Evolutionary conservation across 2,329 filamentous ascomycete species (phyloP).

Genomic region (Colletotrichum paranaense): DNA sequence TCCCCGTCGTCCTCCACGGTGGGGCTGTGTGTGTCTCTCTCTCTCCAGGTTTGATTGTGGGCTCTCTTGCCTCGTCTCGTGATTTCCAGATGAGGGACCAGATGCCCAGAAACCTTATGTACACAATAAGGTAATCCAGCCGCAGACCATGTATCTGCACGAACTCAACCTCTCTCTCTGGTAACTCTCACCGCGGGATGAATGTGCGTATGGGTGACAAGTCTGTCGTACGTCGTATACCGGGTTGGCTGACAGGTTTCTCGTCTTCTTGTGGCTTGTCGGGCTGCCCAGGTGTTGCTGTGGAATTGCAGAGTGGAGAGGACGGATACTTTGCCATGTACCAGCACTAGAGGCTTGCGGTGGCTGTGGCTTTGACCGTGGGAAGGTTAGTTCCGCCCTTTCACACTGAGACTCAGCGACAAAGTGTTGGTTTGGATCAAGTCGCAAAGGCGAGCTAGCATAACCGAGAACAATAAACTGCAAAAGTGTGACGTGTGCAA

Average conservation of each 20-base stretch:
- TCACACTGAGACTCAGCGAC: conserved; percentile 4
- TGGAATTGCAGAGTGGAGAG: neutral
- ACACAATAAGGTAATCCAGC: neutral
- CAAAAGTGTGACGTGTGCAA: conserved; percentile 7
- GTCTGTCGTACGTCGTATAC: too few relatives aligned
- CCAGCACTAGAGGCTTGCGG: neutral
- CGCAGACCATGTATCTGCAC: neutral
- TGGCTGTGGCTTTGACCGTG: conserved; percentile 15
- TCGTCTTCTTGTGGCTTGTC: conserved; percentile 1
- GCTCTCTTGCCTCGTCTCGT: conserved; percentile 4
- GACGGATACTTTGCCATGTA: neutral
- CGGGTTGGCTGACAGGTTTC: neutral
- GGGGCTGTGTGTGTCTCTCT: conserved; percentile 1
- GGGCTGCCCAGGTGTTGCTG: neutral
- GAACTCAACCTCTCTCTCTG: neutral
- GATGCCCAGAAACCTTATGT: conserved; percentile 14
- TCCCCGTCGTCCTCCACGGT: conserved; percentile 6
- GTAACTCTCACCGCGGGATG: neutral
- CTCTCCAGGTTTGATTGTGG: neutral
- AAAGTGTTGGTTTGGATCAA: neutral
- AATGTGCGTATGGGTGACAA: neutral
- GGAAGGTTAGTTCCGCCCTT: conserved; percentile 14
- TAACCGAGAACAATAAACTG: conserved; percentile 9
- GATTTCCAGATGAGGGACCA: neutral
- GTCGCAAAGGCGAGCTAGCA: conserved; percentile 1